Evolutionary conservation across 306 rosid genomes (phyloP).

Genomic region (Vicia sativa): DNA sequence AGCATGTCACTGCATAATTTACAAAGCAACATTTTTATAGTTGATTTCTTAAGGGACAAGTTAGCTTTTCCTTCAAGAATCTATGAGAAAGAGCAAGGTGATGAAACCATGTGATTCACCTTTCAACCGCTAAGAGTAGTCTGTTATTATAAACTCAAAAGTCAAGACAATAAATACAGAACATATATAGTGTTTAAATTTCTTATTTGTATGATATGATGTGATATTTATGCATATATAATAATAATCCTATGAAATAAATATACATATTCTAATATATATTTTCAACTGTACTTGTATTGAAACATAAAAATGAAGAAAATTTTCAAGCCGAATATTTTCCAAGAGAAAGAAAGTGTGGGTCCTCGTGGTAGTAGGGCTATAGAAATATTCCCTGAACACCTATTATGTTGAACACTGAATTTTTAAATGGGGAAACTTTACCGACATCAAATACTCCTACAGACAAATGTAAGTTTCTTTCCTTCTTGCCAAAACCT

Average conservation of each 20-base stretch:
- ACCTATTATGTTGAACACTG: neutral
- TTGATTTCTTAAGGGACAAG: too few species aligned
- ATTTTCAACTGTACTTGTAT: neutral
- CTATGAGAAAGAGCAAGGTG: too few species aligned
- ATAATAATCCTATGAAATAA: too few species aligned
- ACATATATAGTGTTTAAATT: neutral
- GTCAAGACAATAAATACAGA: neutral
- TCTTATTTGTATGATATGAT: neutral
- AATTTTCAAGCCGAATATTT: neutral
- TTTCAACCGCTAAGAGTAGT: neutral
- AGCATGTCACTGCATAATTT: too few species aligned
- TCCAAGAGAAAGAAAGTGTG: constrained; percentile 2
- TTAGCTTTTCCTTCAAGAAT: too few species aligned
- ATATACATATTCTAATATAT: neutral
- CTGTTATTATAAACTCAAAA: neutral
- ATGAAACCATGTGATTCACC: too few species aligned
- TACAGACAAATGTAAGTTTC: constrained; percentile 64
- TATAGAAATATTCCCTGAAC: constrained; percentile 6
- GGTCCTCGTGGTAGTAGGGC: constrained; percentile 10
- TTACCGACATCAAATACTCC: constrained; percentile 57
- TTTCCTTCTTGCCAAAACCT: constrained; percentile 83
- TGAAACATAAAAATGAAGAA: neutral
- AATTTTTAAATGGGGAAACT: constrained; percentile 1
- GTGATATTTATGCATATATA: neutral
- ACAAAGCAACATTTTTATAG: too few species aligned